A percentile compares a stretch with the other conserved stretches of the same genome.
Conservation (phyloP, 352 stramenopile genomes). For the Phytopythium delawarense region DNA sequence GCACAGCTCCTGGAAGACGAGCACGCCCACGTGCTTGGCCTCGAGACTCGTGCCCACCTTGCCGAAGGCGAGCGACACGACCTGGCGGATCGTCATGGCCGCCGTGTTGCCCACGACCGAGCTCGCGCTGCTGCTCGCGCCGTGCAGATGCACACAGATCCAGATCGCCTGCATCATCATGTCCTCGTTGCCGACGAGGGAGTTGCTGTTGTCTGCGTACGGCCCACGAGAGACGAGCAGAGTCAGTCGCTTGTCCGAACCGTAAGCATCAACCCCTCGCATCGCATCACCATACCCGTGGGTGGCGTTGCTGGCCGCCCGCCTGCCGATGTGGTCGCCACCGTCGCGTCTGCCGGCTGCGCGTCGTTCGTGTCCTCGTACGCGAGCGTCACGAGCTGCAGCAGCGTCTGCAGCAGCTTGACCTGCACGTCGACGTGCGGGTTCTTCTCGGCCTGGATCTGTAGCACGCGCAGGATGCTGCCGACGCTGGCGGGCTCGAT, state of each 20-base stretch:
- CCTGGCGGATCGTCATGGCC: slow-evolving; percentile 84
- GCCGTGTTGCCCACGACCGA: slow-evolving; percentile 84
- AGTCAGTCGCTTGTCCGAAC: background rate
- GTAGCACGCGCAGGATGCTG: slow-evolving; percentile 94
- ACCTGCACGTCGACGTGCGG: slow-evolving; percentile 78
- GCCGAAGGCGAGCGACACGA: slow-evolving; percentile 84
- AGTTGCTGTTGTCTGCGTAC: slow-evolving; percentile 19
- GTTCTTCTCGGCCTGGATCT: slow-evolving; percentile 94
- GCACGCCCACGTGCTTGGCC: slow-evolving; percentile 75
- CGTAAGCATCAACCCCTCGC: background rate
- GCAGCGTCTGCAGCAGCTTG: slow-evolving; percentile 86
- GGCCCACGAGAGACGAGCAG: background rate
- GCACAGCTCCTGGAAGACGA: slow-evolving; percentile 86
- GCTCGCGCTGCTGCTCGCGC: slow-evolving; percentile 59
- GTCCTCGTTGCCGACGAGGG: slow-evolving; percentile 77
- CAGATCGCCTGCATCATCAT: slow-evolving; percentile 86
- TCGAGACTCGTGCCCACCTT: slow-evolving; percentile 64
- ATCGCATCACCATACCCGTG: background rate
- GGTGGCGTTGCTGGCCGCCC: background rate
- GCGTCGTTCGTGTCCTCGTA: slow-evolving; percentile 48
- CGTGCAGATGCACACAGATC: slow-evolving; percentile 85
- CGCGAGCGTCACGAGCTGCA: slow-evolving; percentile 81
- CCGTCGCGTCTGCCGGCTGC: background rate
- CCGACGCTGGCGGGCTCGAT: slow-evolving; percentile 92
- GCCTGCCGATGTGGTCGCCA: background rate